Percentiles rank a stretch among this genome's conserved stretches.
Evolutionary conservation across 805 yeast genomes (phyloP).

Genomic region (Saccharomycopsis sp.): DNA sequence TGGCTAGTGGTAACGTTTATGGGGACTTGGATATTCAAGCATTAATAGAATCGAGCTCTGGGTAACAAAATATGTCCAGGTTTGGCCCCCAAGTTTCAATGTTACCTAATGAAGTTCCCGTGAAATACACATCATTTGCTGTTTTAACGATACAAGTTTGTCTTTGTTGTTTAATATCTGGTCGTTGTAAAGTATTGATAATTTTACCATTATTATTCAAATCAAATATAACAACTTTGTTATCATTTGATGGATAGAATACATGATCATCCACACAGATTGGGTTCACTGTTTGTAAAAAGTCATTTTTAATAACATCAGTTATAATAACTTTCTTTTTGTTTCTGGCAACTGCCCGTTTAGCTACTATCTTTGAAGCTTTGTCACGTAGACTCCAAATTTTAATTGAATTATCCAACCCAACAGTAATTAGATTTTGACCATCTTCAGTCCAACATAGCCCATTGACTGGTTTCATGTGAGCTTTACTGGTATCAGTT

Average conservation of each 20-base stretch:
- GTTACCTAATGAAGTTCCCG: slow-evolving; percentile 65
- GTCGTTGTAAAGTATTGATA: background rate
- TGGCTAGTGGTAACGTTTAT: slow-evolving; percentile 12
- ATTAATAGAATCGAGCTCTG: background rate
- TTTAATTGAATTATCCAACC: slow-evolving; percentile 72
- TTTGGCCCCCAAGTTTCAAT: slow-evolving; percentile 51
- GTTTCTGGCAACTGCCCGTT: background rate
- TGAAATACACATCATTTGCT: slow-evolving; percentile 41
- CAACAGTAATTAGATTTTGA: slow-evolving; percentile 53
- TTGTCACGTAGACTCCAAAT: slow-evolving; percentile 57
- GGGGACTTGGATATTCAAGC: background rate
- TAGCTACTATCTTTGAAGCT: background rate
- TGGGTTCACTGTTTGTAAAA: slow-evolving; percentile 50
- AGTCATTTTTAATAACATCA: slow-evolving; percentile 3
- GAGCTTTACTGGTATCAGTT: slow-evolving; percentile 30
- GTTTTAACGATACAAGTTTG: slow-evolving; percentile 47
- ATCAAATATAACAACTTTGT: slow-evolving; percentile 57
- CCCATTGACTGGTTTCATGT: slow-evolving; percentile 73
- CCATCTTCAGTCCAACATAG: slow-evolving; percentile 69
- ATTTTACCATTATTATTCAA: slow-evolving; percentile 25
- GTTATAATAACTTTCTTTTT: background rate
- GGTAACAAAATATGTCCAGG: slow-evolving; percentile 2
- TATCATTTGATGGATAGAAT: slow-evolving; percentile 69
- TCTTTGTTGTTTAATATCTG: slow-evolving; percentile 33
- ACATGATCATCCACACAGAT: slow-evolving; percentile 50